Base-by-base conservation (phyloP, 768 basidiomycete genomes). In the Phlebiopsis flavidoalba region DNA sequence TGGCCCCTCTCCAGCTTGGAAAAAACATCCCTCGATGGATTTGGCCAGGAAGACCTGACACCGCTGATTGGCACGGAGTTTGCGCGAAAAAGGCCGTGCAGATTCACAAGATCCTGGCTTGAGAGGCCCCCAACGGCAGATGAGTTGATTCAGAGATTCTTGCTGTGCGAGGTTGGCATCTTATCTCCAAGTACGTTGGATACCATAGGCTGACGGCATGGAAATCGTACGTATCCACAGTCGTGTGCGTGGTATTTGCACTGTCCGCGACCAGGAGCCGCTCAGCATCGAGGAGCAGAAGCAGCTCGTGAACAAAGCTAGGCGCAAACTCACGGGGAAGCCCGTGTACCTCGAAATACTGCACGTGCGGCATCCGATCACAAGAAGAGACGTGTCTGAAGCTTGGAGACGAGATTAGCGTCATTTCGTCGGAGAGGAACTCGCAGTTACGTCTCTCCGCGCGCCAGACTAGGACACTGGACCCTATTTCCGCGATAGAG, bases 181-280 rank as follows among this genome's bases (percentile, higher is more conserved):
- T 24, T 24, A 6, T 46, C 50, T 49, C n/a, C 19, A 19, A 19
- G n/a, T 21, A 15, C 37, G 22, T 5, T 8, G 26, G 6, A 31
- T 31, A 31, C 6, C 26, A 31, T 31, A 31, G 26, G 26, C 6
- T 31, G 26, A 31, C 26, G n/a, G 26, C 26, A 31, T 31, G 26
- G 26, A 31, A 43, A n/a, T n/a, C 8, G 40, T 43, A 48, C 58
- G 61, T 62, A 26, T 62, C n/a, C 61, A 3, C 61, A 71, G 56
- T n/a, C 68, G 70, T 50, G 60, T n/a, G 63, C 31, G 69, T 71
- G 49, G 70, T 71, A 24, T 71, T 73, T n/a, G n/a, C n/a, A n/a
- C 66, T 69, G n/a, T 73, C 70, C 70, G 72, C 45, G 70, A 73
- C 65, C 72, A 73, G 57, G 68, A 71, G 56, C n/a, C n/a, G n/a